Conservation (phyloP, 345 rosid genomes). For the Laguncularia racemosa region DNA sequence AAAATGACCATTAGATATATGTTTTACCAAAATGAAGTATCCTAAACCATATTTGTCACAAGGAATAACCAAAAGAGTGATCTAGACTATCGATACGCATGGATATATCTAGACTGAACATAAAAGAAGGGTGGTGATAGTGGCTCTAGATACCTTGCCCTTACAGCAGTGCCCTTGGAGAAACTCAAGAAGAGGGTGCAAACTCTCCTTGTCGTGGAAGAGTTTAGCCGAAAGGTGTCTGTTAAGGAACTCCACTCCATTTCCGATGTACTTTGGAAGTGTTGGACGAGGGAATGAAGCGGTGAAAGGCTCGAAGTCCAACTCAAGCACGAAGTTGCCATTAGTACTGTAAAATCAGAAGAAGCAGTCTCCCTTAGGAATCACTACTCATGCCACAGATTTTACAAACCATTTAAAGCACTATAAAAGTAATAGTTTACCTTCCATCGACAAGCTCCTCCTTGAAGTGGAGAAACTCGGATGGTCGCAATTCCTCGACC, state of each 20-base stretch:
- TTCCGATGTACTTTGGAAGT: constrained; percentile 75
- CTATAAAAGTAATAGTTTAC: constrained; percentile 22
- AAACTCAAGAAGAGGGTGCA: constrained; percentile 44
- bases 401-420: neutral
- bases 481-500: constrained; percentile 66
- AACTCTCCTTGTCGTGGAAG: constrained; percentile 51
- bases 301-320: constrained; percentile 92
- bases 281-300: constrained; percentile 92
- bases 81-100: no score
- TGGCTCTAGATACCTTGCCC: constrained; percentile 29
- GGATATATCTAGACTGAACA: neutral
- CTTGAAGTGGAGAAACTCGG: constrained; percentile 87
- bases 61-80: no score
- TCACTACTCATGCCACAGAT: neutral
- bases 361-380: neutral
- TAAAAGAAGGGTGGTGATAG: neutral
- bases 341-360: constrained; percentile 38
- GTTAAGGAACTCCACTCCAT: constrained; percentile 96
- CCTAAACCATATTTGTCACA: no score
- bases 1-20: no score
- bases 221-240: constrained; percentile 71
- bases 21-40: no score
- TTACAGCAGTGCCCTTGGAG: constrained; percentile 43
- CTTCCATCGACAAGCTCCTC: constrained; percentile 95
- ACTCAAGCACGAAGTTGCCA: constrained; percentile 78